Evolutionary conservation across 1,139 yeast genomes (phyloP).

Genomic region (Geotrichum aggregatum): DNA sequence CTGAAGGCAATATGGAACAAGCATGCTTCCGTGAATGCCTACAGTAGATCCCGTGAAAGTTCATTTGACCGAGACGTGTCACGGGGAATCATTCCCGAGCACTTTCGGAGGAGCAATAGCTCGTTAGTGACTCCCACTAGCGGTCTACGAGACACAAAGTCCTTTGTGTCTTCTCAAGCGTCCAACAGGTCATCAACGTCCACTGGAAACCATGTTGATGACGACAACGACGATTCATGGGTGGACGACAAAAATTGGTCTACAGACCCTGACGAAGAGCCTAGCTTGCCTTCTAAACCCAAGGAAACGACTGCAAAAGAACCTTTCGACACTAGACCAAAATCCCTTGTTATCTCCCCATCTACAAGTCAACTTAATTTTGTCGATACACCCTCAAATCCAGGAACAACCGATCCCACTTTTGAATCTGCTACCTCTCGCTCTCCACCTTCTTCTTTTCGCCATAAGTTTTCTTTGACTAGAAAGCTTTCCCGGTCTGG

Average conservation of each 20-base stretch:
- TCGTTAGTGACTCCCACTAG: neutral
- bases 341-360: neutral
- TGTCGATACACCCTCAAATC: neutral
- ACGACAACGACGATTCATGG: slow-evolving; percentile 18
- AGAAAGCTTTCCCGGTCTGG: slow-evolving; percentile 23
- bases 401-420: slow-evolving; percentile 3
- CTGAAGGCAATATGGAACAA: slow-evolving; percentile 36
- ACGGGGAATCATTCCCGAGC: neutral
- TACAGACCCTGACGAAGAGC: neutral
- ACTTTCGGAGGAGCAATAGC: neutral
- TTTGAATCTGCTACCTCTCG: slow-evolving; percentile 14
- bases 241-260: slow-evolving; percentile 15
- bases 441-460: slow-evolving; percentile 18
- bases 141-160: neutral
- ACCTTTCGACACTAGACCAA: neutral
- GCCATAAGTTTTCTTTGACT: slow-evolving; percentile 23
- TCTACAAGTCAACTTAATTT: neutral
- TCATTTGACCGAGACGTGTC: slow-evolving; percentile 1
- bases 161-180: too few species aligned
- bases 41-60: slow-evolving; percentile 4
- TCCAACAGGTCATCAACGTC: too few species aligned
- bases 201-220: slow-evolving; percentile 7
- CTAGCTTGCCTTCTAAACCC: neutral
- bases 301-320: neutral
- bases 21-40: neutral